These are phyloP conservation scores for Colletotrichum simmondsii DNA, from an alignment of 2,329 filamentous ascomycete genomes.

Conservation along the genomic window DNA sequence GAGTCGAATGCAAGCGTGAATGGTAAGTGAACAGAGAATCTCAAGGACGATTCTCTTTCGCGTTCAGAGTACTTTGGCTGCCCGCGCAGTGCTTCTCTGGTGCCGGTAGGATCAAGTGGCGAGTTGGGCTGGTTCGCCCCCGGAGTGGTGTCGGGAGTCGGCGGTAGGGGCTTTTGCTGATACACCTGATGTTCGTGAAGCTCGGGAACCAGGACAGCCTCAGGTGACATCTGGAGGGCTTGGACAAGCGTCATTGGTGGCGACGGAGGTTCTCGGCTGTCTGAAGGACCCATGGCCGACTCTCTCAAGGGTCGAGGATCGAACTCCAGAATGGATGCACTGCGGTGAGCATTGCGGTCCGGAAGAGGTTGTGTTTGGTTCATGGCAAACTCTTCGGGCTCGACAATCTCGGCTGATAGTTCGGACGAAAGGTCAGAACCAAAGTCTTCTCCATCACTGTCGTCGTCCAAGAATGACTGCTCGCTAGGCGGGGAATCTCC, in stretches of 20 bases:
- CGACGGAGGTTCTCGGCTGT: conserved; percentile 44
- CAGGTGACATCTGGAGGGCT: conserved; percentile 56
- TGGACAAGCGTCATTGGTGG: conserved; percentile 61
- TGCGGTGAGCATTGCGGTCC: conserved; percentile 11
- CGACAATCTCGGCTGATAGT: conserved; percentile 62
- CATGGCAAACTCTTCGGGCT: conserved; percentile 37
- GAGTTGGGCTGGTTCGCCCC: conserved; percentile 49
- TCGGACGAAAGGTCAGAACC: conserved; percentile 73
- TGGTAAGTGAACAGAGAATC: conserved; percentile 72
- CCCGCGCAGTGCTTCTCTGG: conserved; percentile 49
- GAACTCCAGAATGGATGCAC: conserved; percentile 18
- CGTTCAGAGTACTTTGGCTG: conserved; percentile 44
- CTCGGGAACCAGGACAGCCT: conserved; percentile 48
- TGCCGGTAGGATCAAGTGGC: conserved; percentile 44
- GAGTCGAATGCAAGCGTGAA: conserved; percentile 87
- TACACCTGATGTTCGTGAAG: conserved; percentile 54
- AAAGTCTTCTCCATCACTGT: conserved; percentile 55
- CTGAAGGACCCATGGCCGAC: conserved; percentile 5
- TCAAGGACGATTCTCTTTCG: conserved; percentile 42
- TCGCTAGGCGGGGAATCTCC: conserved; percentile 45
- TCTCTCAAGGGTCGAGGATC: conserved; percentile 23
- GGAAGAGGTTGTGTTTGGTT: conserved; percentile 8
- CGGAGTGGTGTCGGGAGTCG: conserved; percentile 62
- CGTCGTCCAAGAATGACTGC: conserved; percentile 59
- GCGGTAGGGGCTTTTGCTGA: conserved; percentile 57